Conservation (phyloP, 2,329 filamentous ascomycete genomes). For the Aureobasidium uvarum region DNA sequence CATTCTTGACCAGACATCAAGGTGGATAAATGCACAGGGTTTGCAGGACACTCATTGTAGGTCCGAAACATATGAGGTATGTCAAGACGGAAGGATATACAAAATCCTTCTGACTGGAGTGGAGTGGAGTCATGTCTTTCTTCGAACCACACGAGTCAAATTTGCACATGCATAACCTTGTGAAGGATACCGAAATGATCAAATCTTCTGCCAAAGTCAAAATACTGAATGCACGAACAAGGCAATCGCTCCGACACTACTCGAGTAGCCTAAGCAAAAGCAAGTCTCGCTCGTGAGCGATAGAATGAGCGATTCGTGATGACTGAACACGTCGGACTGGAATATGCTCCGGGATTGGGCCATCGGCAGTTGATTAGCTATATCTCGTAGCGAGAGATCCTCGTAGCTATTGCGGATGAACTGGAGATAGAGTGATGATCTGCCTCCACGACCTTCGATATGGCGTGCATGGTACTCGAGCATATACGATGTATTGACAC, state of each 20-base stretch:
- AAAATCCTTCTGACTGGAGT: neutral
- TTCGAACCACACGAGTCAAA: neutral
- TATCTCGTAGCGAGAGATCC: neutral
- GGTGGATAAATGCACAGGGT: neutral
- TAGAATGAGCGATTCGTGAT: neutral
- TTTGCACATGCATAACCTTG: neutral
- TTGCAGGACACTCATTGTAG: neutral
- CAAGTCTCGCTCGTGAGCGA: neutral
- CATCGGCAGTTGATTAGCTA: neutral
- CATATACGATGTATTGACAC: neutral
- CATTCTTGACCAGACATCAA: neutral
- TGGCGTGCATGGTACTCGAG: neutral
- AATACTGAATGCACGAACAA: neutral
- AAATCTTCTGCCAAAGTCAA: neutral
- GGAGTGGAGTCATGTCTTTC: neutral
- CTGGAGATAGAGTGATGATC: conserved; percentile 10
- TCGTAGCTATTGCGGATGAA: neutral
- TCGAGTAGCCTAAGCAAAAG: neutral
- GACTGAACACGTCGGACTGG: neutral
- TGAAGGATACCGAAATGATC: conserved; percentile 1
- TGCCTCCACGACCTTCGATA: neutral
- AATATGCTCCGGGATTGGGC: neutral
- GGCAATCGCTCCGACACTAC: neutral
- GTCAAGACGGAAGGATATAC: neutral
- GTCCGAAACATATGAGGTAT: neutral